Evolutionary conservation across 495 filamentous ascomycete species (phyloP), one percentile per base, ranked within the genome.

Genomic region (Aspergillus sclerotioniger): DNA sequence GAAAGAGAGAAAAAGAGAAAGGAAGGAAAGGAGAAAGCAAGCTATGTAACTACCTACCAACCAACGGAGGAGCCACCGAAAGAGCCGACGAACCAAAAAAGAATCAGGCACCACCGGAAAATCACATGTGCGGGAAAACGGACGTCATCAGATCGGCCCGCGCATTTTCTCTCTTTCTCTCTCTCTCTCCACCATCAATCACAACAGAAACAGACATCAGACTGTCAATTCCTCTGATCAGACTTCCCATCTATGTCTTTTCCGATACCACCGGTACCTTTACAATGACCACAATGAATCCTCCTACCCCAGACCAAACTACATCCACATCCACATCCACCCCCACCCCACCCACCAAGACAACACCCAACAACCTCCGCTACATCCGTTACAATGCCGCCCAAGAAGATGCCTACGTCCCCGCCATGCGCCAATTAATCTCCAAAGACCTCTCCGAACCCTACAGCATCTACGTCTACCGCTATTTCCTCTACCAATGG

Each of bases 401-500:
- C 8, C 86, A 91, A 60, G 95, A 98, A 67, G 82, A 86, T 33
- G 74, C 83, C 49, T 96, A 94, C 63, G 85, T 98, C 45, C 84
- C 91, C 46, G 83, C 90, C 20, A 98, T 99, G 75, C 84, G 95
- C 52, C 84, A 91, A 54, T 74, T 99, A 66, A 99, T 99, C 68
- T 96, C 92, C 28, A 94, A 93, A 59, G 95, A 98, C 68, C 84
- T 99, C 28, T 97, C 93, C 57, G 95, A 99, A 69, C 95, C 95
- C 2, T 99, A 99, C 74, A 98, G 94, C 75, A 97, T 99, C 68
- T 99, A 98, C 74, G 95, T 99, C 50, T 99, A 98, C 76, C 85
- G 95, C 28, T 99, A 98, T 76, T 99, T 99, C 67, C 79, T 99
- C 16, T 97, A 94, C 70, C 90, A 97, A 85, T 99, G 95, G 95